These are phyloP conservation scores for Colletotrichum gloeosporioides DNA, from an alignment of 2,329 filamentous ascomycete genomes.

Conservation along the genomic window DNA sequence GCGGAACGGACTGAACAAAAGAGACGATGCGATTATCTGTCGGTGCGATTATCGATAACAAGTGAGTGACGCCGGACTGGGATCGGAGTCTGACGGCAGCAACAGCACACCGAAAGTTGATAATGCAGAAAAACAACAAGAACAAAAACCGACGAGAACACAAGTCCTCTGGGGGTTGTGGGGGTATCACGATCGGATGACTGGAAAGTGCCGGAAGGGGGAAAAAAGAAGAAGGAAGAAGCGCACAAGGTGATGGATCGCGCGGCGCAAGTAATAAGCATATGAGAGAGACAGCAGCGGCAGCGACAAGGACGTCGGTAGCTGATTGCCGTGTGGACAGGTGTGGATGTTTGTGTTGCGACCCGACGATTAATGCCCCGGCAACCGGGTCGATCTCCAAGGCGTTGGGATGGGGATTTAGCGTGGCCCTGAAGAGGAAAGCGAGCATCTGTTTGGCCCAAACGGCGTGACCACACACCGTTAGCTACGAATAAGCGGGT, in stretches of 20 bases:
- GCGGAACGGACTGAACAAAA: constrained; percentile 8
- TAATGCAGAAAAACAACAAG: constrained; percentile 5
- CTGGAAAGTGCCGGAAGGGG: neutral
- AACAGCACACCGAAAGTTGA: constrained; percentile 1
- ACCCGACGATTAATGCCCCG: constrained; percentile 26
- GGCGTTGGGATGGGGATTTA: constrained; percentile 18
- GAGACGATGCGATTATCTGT: constrained; percentile 5
- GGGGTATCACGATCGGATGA: constrained; percentile 5
- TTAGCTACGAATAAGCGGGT: neutral
- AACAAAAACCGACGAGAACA: constrained; percentile 16
- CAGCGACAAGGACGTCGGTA: neutral
- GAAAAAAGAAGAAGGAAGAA: neutral
- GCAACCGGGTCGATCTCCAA: constrained; percentile 22
- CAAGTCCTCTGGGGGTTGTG: constrained; percentile 7
- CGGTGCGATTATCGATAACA: neutral
- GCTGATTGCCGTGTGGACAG: neutral
- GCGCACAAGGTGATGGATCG: neutral
- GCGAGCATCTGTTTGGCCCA: neutral
- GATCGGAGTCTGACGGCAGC: neutral
- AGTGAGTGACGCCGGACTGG: neutral
- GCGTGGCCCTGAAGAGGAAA: neutral
- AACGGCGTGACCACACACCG: neutral
- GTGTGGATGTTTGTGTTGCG: constrained; percentile 18
- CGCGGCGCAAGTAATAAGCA: neutral
- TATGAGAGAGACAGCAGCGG: constrained; percentile 1